Evolutionary conservation across 345 rosid species (phyloP).

Genomic region (Raphanus raphanistrum): DNA sequence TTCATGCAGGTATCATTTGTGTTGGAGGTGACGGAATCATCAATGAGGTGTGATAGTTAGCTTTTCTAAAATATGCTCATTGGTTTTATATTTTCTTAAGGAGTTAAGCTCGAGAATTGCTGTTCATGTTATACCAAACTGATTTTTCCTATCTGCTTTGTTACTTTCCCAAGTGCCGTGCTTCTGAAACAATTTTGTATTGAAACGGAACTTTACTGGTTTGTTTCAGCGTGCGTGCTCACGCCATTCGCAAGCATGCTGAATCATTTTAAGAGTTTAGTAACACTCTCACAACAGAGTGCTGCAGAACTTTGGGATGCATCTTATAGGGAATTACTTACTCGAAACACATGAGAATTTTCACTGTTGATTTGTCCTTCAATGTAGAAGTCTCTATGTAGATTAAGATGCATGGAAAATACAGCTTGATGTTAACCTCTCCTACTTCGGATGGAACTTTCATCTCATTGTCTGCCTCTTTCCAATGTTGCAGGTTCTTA

Average conservation of each 20-base stretch:
- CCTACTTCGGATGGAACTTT: background rate
- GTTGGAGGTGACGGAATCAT: constrained; percentile 99
- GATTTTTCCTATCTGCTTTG: constrained; percentile 5
- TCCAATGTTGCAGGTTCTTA: constrained; percentile 66
- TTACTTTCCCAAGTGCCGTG: background rate
- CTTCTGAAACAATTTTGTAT: constrained; percentile 12
- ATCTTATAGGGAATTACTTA: constrained; percentile 7
- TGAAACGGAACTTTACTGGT: constrained; percentile 17
- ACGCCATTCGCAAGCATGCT: constrained; percentile 23
- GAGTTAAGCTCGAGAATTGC: constrained; percentile 5
- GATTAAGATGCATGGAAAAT: constrained; percentile 19
- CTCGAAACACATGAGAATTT: constrained; percentile 12
- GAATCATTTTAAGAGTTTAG: constrained; percentile 10
- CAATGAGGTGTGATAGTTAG: constrained; percentile 73
- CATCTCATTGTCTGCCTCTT: constrained; percentile 18
- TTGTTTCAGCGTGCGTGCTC: constrained; percentile 15
- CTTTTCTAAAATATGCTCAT: constrained; percentile 2
- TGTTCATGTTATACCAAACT: background rate
- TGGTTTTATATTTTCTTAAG: constrained; percentile 2
- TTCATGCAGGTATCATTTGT: constrained; percentile 80
- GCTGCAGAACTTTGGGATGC: no score
- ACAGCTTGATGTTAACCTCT: constrained; percentile 6
- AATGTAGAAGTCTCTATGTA: constrained; percentile 21
- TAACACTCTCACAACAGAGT: no score
- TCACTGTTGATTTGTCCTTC: constrained; percentile 4